Evolutionary conservation across 805 yeast genomes (phyloP).

Genomic region (Candida ortonii): DNA sequence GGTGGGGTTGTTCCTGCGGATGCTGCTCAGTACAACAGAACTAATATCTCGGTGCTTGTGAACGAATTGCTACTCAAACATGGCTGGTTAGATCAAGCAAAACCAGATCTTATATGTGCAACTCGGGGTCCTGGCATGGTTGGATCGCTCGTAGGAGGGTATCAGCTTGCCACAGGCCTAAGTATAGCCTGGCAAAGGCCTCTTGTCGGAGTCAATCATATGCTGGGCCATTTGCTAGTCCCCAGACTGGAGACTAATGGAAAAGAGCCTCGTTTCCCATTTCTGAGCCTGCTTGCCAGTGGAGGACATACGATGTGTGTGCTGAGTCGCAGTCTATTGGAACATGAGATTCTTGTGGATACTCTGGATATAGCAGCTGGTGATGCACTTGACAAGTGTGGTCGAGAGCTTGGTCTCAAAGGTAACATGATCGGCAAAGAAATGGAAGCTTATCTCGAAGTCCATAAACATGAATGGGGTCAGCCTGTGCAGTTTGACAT

Average conservation of each 20-base stretch:
- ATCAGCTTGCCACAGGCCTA: constrained; percentile 82
- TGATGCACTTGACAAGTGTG: constrained; percentile 90
- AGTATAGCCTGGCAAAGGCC: constrained; percentile 76
- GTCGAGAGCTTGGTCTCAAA: constrained; percentile 71
- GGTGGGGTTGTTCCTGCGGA: constrained; percentile 91
- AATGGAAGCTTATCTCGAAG: constrained; percentile 54
- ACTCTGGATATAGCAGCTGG: constrained; percentile 91
- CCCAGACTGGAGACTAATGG: constrained; percentile 52
- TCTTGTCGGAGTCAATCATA: constrained; percentile 88
- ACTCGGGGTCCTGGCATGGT: constrained; percentile 98
- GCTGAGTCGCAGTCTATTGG: constrained; percentile 50
- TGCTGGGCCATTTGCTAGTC: constrained; percentile 86
- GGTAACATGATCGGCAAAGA: constrained; percentile 89
- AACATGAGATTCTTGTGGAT: constrained; percentile 72
- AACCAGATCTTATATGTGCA: constrained; percentile 77
- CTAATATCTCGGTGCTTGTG: constrained; percentile 51
- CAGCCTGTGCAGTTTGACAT: constrained; percentile 28
- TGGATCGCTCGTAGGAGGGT: constrained; percentile 80
- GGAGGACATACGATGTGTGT: constrained; percentile 97
- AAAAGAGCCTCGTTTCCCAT: constrained; percentile 54
- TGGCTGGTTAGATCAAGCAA: constrained; percentile 27
- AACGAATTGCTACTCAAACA: constrained; percentile 39
- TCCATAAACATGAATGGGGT: constrained; percentile 33
- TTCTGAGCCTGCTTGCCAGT: constrained; percentile 72
- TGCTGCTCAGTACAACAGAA: constrained; percentile 79